Evolutionary conservation across 108 stramenopile genomes (phyloP), one percentile per base, ranked within the genome.

Genomic region (Fistulifera solaris): DNA sequence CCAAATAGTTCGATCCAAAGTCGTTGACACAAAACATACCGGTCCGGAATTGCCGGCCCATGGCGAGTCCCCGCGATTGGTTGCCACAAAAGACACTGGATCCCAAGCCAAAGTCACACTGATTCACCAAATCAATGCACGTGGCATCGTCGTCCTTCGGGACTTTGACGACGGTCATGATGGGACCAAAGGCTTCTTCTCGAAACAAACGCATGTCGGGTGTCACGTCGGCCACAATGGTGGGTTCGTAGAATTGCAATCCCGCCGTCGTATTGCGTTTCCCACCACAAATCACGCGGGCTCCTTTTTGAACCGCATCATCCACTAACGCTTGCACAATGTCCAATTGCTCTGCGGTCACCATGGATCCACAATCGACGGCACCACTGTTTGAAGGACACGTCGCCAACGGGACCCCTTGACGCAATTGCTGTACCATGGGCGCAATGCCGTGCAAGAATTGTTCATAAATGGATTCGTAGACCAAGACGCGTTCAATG

Each of bases 11-110:
- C 24, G 93, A 96, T 11, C 63, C 76, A 60, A 96, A 95, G 67
- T 99, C 98, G 70, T 99, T 99, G 67, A 96, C 83, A 28, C 94
- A 90, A 27, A 87, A 75, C 98, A 99, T 99, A 24, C 98, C 98
- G 18, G 89, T 87, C 14, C 72, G 65, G 59, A 99, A 77, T 53
- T 78, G 81, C 52, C 73, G 59, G 13, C 89, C 98, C 47, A 99
- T 74, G n/a, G 60, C 61, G 45, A 82, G 44, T 11, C 89, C 96
- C 16, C 94, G 78, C 10, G 60, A 24, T 6, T 67, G 63, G 53
- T 78, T 62, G 22, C 67, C 73, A 22, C 91, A 89, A 62, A 93
- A 99, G 7, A 96, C 94, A 31, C 77, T 80, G 27, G 94, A 93
- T 16, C 93, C 94, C 27, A 99, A 73, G 18, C 95, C 98, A 73